These are phyloP conservation scores for Beauveria sp. DNA, from an alignment of 2,329 filamentous ascomycete species.

Conservation along the genomic window DNA sequence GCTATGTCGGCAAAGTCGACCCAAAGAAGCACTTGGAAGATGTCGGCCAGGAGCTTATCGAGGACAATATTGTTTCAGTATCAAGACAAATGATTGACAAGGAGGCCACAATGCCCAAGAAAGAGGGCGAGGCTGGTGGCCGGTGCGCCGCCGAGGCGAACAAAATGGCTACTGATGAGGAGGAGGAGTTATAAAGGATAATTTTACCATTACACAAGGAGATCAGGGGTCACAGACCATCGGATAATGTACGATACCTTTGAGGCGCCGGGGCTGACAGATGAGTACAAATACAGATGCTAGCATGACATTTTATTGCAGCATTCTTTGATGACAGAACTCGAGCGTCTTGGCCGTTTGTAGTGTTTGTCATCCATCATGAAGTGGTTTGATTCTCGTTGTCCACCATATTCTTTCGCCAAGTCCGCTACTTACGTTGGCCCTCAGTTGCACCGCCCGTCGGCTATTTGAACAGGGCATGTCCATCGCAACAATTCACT, in stretches of 20 bases:
- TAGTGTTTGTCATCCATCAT: not conserved
- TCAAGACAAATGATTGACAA: conserved; percentile 99
- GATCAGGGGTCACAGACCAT: conserved; percentile 1
- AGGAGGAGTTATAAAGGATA: conserved; percentile 27
- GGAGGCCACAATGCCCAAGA: conserved; percentile 84
- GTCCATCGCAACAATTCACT: too few relatives aligned
- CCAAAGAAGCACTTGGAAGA: conserved; percentile 99
- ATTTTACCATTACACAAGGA: not conserved
- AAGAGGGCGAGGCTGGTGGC: conserved; percentile 41
- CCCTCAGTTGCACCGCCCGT: not conserved
- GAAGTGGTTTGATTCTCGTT: not conserved
- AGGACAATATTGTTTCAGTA: conserved; percentile 99
- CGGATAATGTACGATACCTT: conserved; percentile 10
- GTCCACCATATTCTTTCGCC: not conserved
- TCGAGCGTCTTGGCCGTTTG: not conserved
- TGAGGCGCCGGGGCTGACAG: not conserved
- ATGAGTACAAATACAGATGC: not conserved
- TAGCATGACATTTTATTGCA: not conserved
- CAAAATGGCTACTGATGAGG: conserved; percentile 63
- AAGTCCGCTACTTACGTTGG: not conserved
- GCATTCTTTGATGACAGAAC: not conserved
- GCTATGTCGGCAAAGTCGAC: conserved; percentile 97
- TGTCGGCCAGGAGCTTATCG: conserved; percentile 91
- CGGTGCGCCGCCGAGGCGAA: conserved; percentile 48
- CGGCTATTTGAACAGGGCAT: not conserved